phyloP scores from a whole-genome alignment of 1,284 basidiomycete species.

The Trametes hirsuta region DNA sequence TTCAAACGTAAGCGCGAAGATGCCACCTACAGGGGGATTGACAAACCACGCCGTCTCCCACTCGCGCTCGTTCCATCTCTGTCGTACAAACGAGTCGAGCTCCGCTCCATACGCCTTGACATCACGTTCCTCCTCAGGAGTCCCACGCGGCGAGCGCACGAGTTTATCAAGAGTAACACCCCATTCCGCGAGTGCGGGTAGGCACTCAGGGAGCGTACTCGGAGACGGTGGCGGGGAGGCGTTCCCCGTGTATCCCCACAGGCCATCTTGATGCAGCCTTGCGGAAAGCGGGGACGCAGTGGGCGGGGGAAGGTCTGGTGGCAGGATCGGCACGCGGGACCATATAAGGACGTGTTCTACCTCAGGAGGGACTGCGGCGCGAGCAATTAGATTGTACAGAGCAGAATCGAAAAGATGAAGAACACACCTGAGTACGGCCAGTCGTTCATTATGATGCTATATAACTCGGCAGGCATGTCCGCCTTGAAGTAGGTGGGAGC shows the following conservation, averaged over 20 bases:
- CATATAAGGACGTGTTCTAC: constrained; percentile 79
- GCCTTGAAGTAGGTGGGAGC: constrained; percentile 64
- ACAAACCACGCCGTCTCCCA: constrained; percentile 90
- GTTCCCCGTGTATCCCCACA: constrained; percentile 78
- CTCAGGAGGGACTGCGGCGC: constrained; percentile 60
- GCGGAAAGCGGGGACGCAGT: constrained; percentile 48
- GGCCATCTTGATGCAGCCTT: constrained; percentile 67
- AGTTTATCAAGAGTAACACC: constrained; percentile 63
- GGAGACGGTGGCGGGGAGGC: constrained; percentile 63
- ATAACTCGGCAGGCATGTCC: constrained; percentile 56
- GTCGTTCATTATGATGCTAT: constrained; percentile 79
- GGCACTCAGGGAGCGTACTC: constrained; percentile 54
- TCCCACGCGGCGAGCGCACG: constrained; percentile 49
- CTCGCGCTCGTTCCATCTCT: constrained; percentile 62
- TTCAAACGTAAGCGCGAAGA: neutral
- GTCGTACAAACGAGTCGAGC: constrained; percentile 62
- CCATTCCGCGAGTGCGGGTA: constrained; percentile 71
- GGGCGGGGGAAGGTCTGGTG: constrained; percentile 45
- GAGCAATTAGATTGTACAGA: neutral
- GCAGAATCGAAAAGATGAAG: neutral
- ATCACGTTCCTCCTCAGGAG: constrained; percentile 54
- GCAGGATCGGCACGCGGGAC: constrained; percentile 72
- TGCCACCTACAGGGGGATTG: constrained; percentile 72
- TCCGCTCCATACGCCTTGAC: constrained; percentile 57
- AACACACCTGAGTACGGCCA: constrained; percentile 81